These are phyloP conservation scores for Lumnitzera littorea DNA, from an alignment of 345 rosid species.

Conservation along the genomic window DNA sequence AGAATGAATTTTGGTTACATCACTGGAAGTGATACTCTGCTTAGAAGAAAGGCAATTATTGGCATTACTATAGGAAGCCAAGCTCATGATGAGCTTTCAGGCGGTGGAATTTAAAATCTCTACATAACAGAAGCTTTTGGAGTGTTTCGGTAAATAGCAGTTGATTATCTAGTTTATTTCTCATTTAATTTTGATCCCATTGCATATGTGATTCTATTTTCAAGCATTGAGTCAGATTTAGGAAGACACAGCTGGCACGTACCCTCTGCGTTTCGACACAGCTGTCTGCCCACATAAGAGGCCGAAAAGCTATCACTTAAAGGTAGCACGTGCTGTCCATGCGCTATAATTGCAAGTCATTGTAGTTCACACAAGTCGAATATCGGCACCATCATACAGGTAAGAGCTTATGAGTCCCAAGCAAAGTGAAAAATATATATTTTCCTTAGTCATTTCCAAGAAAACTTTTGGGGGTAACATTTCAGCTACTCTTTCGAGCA, in stretches of 20 bases:
- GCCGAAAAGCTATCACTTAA: too few species aligned
- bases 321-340: too few species aligned
- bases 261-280: slow-evolving; percentile 80
- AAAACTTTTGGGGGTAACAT: too few species aligned
- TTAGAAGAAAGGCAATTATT: slow-evolving; percentile 62
- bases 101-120: slow-evolving; percentile 80
- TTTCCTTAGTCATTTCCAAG: too few species aligned
- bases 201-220: not conserved
- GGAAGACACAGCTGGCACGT: slow-evolving; percentile 88
- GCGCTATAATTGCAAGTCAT: too few species aligned
- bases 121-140: slow-evolving; percentile 95
- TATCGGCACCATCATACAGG: too few species aligned
- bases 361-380: too few species aligned
- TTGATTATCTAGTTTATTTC: not conserved
- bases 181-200: not conserved
- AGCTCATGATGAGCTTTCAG: slow-evolving; percentile 85
- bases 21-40: slow-evolving; percentile 86
- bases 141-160: slow-evolving; percentile 53
- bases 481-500: too few species aligned
- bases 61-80: slow-evolving; percentile 91
- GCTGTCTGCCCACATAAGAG: slow-evolving; percentile 7
- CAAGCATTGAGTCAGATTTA: slow-evolving; percentile 44
- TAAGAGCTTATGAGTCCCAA: too few species aligned
- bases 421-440: too few species aligned
- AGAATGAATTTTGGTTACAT: slow-evolving; percentile 88